Conservation (phyloP, 441 rosid genomes). For the Aquilaria agallochum region DNA sequence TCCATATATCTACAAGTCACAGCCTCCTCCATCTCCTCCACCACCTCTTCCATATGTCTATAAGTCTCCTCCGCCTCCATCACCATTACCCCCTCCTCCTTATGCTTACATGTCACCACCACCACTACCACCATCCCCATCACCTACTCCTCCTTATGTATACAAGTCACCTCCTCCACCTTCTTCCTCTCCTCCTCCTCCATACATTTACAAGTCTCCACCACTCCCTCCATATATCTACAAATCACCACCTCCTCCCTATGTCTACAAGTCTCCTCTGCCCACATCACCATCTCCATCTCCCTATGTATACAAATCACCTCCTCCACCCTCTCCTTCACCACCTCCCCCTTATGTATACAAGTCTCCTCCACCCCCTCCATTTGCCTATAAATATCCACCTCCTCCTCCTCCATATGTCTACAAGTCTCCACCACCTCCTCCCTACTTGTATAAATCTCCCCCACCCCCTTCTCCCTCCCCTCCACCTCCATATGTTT, state of each 20-base stretch:
- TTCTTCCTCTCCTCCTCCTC: slow-evolving; percentile 2
- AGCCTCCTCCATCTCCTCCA: not conserved
- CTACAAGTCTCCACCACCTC: slow-evolving; percentile 5
- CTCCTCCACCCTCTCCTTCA: slow-evolving; percentile 5
- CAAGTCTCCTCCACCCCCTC: slow-evolving; percentile 7
- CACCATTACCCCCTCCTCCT: not conserved
- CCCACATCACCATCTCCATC: not conserved
- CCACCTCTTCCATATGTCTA: not conserved
- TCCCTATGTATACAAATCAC: slow-evolving; percentile 6
- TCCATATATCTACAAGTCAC: not conserved
- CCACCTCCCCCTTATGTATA: slow-evolving; percentile 7
- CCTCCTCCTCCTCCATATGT: slow-evolving; percentile 5
- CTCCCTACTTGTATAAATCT: not conserved
- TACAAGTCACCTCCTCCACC: slow-evolving; percentile 7
- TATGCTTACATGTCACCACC: slow-evolving; percentile 3
- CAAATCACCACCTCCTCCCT: not conserved
- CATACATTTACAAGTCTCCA: not conserved
- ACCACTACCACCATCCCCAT: not conserved
- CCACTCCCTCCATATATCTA: not conserved
- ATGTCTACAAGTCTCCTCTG: slow-evolving; percentile 2
- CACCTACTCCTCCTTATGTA: slow-evolving; percentile 1
- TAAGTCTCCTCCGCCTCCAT: not conserved
- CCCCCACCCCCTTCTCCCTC: slow-evolving; percentile 9
- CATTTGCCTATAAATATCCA: not conserved
- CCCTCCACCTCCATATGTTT: not conserved